Evolutionary conservation across 768 basidiomycete genomes (phyloP), one percentile per base, ranked within the genome.

Genomic region (Suillus decipiens): DNA sequence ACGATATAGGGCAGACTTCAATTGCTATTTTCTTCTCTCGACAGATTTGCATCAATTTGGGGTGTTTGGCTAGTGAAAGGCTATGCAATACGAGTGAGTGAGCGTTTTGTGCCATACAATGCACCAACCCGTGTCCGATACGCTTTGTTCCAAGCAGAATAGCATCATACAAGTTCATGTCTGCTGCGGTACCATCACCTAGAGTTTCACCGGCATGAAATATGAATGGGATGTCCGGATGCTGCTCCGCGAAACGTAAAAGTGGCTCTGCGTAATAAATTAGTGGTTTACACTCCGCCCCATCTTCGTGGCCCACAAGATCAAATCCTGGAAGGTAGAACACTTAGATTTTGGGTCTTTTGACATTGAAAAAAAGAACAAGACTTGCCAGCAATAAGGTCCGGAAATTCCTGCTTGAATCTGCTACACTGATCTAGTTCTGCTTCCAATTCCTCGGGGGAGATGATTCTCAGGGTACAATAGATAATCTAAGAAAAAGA

Each of bases 1-100:
- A 82, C 80, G 81, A 83, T 42, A 83, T 81, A 12, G 83, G 82
- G 66, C 82, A 83, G 33, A 81, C 75, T 68, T 83, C 82, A 39
- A 83, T 62, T 19, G 77, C 74, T 62, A 84, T 79, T 17, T 68
- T 71, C 48, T 70, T 69, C 61, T 82, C 78, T 34, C 71, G 71
- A 68, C 80, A 82, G 5, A 80, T 73, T 47, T 77, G 66, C 76
- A 84, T 82, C 51, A 84, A 66, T 57, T 71, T 73, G 3, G 80
- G 82, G 63, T 82, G 81, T 65, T 82, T 82, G n/a, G 73, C 72
- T 15, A 84, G 68, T 5, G 81, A 82, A 66, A 80, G 81, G 1
- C 79, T 80, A 33, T 45, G 33, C 12, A 28, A 45, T 28, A 3
- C 24, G 22, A 50, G 31, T 53, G 31, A 60, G 54, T 31, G 14